Evolutionary conservation across 805 yeast species (phyloP).

Genomic region (Nakazawaea ambrosiae): DNA sequence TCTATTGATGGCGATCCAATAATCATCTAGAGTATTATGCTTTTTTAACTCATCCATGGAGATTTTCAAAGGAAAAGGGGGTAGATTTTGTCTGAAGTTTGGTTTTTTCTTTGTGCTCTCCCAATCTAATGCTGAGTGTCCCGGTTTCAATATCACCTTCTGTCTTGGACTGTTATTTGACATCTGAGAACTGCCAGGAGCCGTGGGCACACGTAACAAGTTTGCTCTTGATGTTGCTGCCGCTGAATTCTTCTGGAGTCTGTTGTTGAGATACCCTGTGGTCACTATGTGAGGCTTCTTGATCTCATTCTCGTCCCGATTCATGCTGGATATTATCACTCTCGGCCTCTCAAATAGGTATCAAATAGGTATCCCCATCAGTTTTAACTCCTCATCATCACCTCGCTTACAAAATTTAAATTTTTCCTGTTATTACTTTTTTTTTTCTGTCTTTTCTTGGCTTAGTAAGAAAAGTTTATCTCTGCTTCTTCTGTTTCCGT

Average conservation of each 20-base stretch:
- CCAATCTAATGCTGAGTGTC: conserved; percentile 87
- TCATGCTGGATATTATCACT: too few relatives aligned
- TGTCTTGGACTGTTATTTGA: conserved; percentile 20
- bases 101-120: conserved; percentile 48
- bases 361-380: too few relatives aligned
- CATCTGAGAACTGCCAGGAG: conserved; percentile 1
- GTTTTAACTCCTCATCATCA: too few relatives aligned
- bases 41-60: conserved; percentile 48
- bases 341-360: too few relatives aligned
- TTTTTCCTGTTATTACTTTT: too few relatives aligned
- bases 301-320: too few relatives aligned
- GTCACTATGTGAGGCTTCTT: neutral
- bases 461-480: too few relatives aligned
- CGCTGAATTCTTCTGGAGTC: neutral
- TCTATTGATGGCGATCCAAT: conserved; percentile 79
- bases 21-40: conserved; percentile 60
- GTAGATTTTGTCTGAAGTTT: conserved; percentile 45
- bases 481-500: too few relatives aligned
- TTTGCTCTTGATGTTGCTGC: too few relatives aligned
- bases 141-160: conserved; percentile 66
- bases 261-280: conserved; percentile 1
- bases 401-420: too few relatives aligned
- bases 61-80: conserved; percentile 51
- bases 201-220: neutral
- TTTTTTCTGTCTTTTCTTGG: too few relatives aligned